A percentile compares a stretch with the other conserved stretches of the same genome.
Evolutionary conservation across 257 asterid genomes (phyloP).

Genomic region (Asclepias syriaca): DNA sequence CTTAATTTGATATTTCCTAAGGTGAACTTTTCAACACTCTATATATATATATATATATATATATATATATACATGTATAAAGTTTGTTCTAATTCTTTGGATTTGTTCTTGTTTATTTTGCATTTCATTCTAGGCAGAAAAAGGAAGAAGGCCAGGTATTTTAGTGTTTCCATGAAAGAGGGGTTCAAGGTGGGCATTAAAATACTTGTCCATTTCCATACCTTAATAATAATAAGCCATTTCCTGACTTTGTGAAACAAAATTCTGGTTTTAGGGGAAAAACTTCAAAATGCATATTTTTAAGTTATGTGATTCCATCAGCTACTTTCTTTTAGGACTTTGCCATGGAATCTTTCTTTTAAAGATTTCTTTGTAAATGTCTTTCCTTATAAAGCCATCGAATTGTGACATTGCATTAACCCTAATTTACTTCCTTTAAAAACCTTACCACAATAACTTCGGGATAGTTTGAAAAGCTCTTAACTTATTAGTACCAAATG

Average conservation of each 20-base stretch:
- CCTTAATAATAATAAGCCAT: background rate
- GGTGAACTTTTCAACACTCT: background rate
- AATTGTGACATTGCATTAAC: constrained; percentile 1
- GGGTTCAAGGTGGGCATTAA: background rate
- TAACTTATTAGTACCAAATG: too few species aligned
- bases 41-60: background rate
- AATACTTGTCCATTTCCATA: background rate
- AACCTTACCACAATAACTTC: background rate
- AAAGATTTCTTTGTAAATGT: background rate
- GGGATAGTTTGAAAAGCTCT: background rate
- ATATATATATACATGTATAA: too few species aligned
- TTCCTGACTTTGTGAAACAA: background rate
- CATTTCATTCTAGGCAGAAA: background rate
- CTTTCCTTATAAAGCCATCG: background rate
- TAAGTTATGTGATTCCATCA: background rate
- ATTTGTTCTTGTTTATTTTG: background rate
- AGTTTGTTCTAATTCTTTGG: background rate
- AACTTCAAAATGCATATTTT: background rate
- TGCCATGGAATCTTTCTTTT: background rate
- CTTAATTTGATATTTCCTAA: background rate
- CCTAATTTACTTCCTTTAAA: background rate
- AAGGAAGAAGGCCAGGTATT: background rate
- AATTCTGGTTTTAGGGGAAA: background rate
- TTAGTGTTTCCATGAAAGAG: background rate
- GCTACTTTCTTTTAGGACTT: background rate